phyloP scores from a whole-genome alignment of 306 rosid species.

The Potentilla sterilis region DNA sequence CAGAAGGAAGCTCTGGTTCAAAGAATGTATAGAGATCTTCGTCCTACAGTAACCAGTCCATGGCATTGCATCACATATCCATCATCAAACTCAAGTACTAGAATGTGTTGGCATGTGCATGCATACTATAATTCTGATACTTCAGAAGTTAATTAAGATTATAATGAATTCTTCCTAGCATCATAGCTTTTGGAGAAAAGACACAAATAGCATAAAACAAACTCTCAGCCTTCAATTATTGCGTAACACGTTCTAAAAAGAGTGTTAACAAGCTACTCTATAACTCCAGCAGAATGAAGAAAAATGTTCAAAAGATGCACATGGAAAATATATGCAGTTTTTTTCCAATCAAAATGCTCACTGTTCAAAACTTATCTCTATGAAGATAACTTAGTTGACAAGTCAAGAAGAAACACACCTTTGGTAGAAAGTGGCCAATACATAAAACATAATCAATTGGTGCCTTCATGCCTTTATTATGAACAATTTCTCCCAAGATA shows the following conservation, averaged over 20 bases:
- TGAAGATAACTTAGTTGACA: conserved; percentile 2
- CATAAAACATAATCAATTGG: conserved; percentile 93
- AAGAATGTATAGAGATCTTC: conserved; percentile 85
- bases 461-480: conserved; percentile 71
- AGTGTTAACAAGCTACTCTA: background rate
- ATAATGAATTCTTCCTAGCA: background rate
- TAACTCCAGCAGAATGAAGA: background rate
- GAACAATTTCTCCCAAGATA: conserved; percentile 84
- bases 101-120: background rate
- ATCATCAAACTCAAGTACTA: background rate
- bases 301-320: background rate
- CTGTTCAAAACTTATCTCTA: background rate
- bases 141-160: background rate
- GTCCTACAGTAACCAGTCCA: conserved; percentile 51
- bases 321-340: background rate
- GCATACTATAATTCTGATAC: background rate
- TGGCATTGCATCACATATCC: conserved; percentile 1
- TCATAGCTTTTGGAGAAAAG: background rate
- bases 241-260: background rate
- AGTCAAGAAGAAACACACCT: conserved; percentile 48
- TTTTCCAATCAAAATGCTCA: background rate
- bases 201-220: background rate
- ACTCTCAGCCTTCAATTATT: background rate
- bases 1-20: conserved; percentile 86
- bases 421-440: conserved; percentile 81